Evolutionary conservation across 1,139 yeast species (phyloP), one percentile per base, ranked within the genome.

Genomic region (Pneumocystis canis): DNA sequence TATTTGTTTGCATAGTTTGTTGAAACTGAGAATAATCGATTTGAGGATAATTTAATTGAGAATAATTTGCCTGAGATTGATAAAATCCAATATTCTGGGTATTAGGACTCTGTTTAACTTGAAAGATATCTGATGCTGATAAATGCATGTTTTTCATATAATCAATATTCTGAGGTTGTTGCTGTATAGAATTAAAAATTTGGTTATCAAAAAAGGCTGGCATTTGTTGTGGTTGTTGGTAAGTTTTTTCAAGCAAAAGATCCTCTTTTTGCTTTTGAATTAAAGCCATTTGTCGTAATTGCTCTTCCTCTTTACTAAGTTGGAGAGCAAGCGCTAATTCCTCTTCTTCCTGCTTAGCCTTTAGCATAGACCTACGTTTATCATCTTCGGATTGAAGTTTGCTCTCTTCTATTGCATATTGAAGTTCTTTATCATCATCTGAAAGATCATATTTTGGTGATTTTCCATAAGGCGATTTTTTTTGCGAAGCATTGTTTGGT

Each of bases 261-360:
- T 76, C 75, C 3, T 77, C 73, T 30, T 54, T 59, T 31, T 40
- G 33, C 32, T 57, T 69, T 74, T 72, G 71, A 74, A 65, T 69
- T 68, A 66, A 71, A 71, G 66, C 69, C 65, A 60, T 65, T 59
- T 65, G 67, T 53, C 73, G 73, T 63, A 68, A 70, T 66, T 73
- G 94, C 70, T 89, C 96, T 72, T 92, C 97, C 74, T 89, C 97
- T 72, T 84, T 78, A 54, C 94, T 85, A 69, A 92, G 80, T 74
- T 85, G 84, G 67, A 90, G 79, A 1, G 97, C 97, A 61, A 87
- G 84, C 66, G 82, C 82, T 67, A 90, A 78, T 59, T 88, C 95
- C 33, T 86, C 87, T 69, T 86, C 68, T 30, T 62, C 90, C 39
- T 79, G 78, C 32, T 69, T 68, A 58, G 66, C 68, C 62, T 64